Percentiles rank a stretch among this genome's conserved stretches.
Conservation (phyloP, 352 stramenopile species). For the Blastocystis sp. region DNA sequence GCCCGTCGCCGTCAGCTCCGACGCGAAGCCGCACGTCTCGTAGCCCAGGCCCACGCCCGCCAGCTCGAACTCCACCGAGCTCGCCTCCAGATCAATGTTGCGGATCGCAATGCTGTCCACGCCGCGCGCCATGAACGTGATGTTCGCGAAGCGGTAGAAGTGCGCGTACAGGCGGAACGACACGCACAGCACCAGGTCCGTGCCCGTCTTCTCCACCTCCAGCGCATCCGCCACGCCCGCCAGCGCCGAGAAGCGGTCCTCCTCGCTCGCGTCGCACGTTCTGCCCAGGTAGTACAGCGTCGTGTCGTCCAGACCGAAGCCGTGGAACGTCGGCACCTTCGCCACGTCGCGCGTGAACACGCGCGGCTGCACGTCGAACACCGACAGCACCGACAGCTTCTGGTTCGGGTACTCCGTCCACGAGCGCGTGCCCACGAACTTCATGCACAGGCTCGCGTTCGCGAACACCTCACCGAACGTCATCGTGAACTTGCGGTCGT, state of each 20-base stretch:
- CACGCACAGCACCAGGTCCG: constrained; percentile 22
- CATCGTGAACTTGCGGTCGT: constrained; percentile 42
- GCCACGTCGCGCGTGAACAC: constrained; percentile 42
- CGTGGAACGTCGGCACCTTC: neutral
- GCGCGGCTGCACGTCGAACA: constrained; percentile 64
- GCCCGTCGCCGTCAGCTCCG: constrained; percentile 43
- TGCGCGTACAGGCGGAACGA: constrained; percentile 41
- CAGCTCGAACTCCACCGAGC: constrained; percentile 33
- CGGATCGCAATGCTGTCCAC: constrained; percentile 24
- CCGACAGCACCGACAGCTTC: constrained; percentile 51
- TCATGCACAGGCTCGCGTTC: constrained; percentile 46
- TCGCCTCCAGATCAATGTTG: constrained; percentile 7
- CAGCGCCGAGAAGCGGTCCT: constrained; percentile 16
- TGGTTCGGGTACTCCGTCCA: constrained; percentile 55
- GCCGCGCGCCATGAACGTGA: constrained; percentile 51
- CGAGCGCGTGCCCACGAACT: constrained; percentile 51
- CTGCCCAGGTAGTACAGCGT: constrained; percentile 14
- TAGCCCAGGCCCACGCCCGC: constrained; percentile 46
- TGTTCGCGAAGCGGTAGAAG: constrained; percentile 43
- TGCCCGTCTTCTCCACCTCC: constrained; percentile 1
- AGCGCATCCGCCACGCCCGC: neutral
- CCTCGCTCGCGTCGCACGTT: constrained; percentile 24
- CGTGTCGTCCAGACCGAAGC: neutral
- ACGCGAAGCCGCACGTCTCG: constrained; percentile 42
- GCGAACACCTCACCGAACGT: constrained; percentile 29